Evolutionary conservation across 768 basidiomycete genomes (phyloP).

Genomic region (Leccinellum luteum): DNA sequence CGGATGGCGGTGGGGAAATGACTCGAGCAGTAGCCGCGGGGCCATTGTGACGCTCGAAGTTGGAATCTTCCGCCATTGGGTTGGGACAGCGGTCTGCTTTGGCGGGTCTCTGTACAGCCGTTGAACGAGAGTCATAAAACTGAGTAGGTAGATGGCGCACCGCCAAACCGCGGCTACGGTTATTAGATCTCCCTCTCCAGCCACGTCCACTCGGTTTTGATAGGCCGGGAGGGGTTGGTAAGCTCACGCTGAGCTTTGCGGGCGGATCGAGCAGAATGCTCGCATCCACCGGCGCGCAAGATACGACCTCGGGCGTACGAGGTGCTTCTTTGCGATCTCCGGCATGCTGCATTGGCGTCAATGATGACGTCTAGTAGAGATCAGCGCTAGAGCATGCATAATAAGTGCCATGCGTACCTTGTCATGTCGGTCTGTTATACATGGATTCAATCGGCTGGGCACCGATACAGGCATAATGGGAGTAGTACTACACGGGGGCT

Average conservation of each 20-base stretch:
- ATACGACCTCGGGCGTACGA: background rate
- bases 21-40: background rate
- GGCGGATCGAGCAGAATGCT: background rate
- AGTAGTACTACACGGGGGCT: background rate
- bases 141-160: slow-evolving; percentile 3
- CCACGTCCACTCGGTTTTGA: background rate
- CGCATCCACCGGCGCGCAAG: background rate
- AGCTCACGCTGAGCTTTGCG: background rate
- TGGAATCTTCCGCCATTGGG: background rate
- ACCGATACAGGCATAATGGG: background rate
- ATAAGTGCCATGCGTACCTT: background rate
- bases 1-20: slow-evolving; percentile 7
- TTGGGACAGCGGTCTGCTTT: background rate
- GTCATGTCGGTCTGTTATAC: background rate
- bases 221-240: slow-evolving; percentile 14
- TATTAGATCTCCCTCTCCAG: background rate
- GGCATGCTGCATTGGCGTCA: slow-evolving; percentile 1
- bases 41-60: slow-evolving; percentile 8
- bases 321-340: background rate
- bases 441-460: background rate
- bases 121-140: background rate
- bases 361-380: slow-evolving; percentile 1
- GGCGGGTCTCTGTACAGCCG: slow-evolving; percentile 2
- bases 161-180: background rate
- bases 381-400: background rate